Evolutionary conservation across 371 early-diverging fungal species (phyloP).

Genomic region (Mortierella sp.): DNA sequence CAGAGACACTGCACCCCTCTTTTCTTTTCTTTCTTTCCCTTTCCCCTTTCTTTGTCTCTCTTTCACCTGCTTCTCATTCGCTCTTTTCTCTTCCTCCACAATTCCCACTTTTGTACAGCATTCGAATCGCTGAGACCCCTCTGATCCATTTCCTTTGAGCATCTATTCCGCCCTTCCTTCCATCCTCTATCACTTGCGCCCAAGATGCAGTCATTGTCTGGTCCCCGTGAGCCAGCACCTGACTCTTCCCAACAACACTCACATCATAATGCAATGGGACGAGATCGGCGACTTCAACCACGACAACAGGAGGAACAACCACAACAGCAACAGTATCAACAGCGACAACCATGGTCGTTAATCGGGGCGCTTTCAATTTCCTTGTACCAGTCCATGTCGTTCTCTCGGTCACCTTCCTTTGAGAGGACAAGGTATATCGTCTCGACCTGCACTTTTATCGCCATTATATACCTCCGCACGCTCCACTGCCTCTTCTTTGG

Average conservation of each 20-base stretch:
- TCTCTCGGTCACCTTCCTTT: slow-evolving; percentile 50
- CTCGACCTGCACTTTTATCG: slow-evolving; percentile 52
- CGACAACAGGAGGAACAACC: neutral
- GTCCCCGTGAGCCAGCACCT: no score
- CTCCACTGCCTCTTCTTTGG: slow-evolving; percentile 54
- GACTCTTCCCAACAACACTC: no score
- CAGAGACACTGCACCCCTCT: neutral
- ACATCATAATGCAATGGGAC: no score
- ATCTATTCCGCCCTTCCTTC: no score
- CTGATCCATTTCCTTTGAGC: neutral
- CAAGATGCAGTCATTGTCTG: no score
- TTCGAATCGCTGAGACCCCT: neutral
- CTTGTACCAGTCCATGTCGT: slow-evolving; percentile 51
- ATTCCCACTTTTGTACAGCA: neutral
- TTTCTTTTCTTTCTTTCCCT: neutral
- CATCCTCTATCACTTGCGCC: no score
- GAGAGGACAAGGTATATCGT: slow-evolving; percentile 52
- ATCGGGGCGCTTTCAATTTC: slow-evolving; percentile 44
- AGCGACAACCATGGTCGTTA: slow-evolving; percentile 32
- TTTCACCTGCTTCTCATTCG: neutral
- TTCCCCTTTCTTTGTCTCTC: neutral
- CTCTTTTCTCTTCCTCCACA: neutral
- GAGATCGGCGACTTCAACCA: neutral
- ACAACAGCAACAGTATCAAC: neutral
- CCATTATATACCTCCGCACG: slow-evolving; percentile 50